Conservation (phyloP, 768 basidiomycete species). For the Panaeolus cyanescens region DNA sequence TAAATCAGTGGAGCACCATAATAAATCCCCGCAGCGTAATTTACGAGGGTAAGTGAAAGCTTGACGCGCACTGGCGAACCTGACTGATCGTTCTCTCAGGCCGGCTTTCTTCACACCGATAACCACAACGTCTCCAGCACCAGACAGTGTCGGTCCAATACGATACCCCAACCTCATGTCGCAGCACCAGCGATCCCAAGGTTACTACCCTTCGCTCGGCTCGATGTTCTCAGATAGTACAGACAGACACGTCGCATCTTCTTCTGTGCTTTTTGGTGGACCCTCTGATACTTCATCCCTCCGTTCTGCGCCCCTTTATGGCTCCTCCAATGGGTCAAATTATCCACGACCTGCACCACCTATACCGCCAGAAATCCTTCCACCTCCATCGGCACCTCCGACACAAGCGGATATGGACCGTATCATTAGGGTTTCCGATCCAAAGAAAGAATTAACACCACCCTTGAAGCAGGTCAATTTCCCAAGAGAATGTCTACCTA, state of each 20-base stretch:
- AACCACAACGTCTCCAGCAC: slow-evolving; percentile 67
- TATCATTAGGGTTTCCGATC: slow-evolving; percentile 17
- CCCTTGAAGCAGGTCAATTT: slow-evolving; percentile 67
- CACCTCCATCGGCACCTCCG: slow-evolving; percentile 13
- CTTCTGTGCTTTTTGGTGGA: slow-evolving; percentile 47
- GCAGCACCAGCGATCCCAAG: slow-evolving; percentile 74
- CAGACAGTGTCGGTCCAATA: slow-evolving; percentile 50
- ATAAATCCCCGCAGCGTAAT: slow-evolving; percentile 25
- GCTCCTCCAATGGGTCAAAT: slow-evolving; percentile 3
- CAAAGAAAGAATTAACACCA: slow-evolving; percentile 24
- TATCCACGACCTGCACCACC: slow-evolving; percentile 24
- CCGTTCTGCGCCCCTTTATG: slow-evolving; percentile 10
- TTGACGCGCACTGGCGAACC: slow-evolving; percentile 6
- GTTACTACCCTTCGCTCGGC: slow-evolving; percentile 74
- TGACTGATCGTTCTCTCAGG: neutral
- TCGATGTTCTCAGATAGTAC: slow-evolving; percentile 63
- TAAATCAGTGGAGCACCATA: slow-evolving; percentile 20
- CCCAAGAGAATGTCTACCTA: slow-evolving; percentile 71
- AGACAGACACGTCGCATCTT: slow-evolving; percentile 33
- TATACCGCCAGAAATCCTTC: slow-evolving; percentile 12
- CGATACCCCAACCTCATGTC: slow-evolving; percentile 78
- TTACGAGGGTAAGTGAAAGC: slow-evolving; percentile 22
- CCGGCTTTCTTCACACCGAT: slow-evolving; percentile 44
- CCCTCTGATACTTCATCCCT: neutral
- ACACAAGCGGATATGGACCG: slow-evolving; percentile 17